Base-by-base conservation (phyloP, 2,329 filamentous ascomycete genomes). In the Penicillium sp. region DNA sequence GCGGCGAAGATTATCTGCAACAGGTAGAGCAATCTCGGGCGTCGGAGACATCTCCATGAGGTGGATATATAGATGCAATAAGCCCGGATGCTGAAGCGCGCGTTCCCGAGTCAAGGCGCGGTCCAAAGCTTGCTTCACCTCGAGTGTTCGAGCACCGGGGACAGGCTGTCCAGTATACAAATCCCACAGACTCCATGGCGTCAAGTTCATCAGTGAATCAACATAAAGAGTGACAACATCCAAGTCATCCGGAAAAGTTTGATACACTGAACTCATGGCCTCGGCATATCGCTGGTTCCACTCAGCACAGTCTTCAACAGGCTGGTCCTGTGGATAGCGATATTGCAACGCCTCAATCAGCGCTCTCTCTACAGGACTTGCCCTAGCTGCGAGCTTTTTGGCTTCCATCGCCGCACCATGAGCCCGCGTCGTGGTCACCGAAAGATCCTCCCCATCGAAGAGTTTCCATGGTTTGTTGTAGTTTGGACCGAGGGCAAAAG, bases 41-140 rank as follows among this genome's bases (percentile, higher is more conserved):
- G 78, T 81, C 0, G 79, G 76, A 0, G 88, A 91, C 89, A 92
- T 91, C 70, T 92, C 90, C 82, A 91, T 90, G 5, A 91, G 82
- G 66, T 92, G 89, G 48, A 92, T 90, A 71, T 92, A 92, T 35
- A 92, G 76, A 72, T 93, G 90, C 5, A 92, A 78, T 0, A 92
- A 75, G 0, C 90, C 90, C 0, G 90, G 87, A 67, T 95, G 90
- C 5, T 77, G 65, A 5, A 79, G 71, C 1, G 80, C 83, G 7
- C 78, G 80, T 0, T 80, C 72, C 3, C 79, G 76, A 1, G 73
- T 67, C 25, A 93, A 74, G 0, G 85, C 86, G 3, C 72, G 73
- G 25, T 90, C 87, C 1, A 91, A 78, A 0, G 87, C 78, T 0
- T 63, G 62, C 65, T 87, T 88, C 0, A 80, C 81, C 50, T 90